A percentile compares a stretch with the other conserved stretches of the same genome.
Conservation (phyloP, 2,329 filamentous ascomycete genomes). For the Penicillium sp. region DNA sequence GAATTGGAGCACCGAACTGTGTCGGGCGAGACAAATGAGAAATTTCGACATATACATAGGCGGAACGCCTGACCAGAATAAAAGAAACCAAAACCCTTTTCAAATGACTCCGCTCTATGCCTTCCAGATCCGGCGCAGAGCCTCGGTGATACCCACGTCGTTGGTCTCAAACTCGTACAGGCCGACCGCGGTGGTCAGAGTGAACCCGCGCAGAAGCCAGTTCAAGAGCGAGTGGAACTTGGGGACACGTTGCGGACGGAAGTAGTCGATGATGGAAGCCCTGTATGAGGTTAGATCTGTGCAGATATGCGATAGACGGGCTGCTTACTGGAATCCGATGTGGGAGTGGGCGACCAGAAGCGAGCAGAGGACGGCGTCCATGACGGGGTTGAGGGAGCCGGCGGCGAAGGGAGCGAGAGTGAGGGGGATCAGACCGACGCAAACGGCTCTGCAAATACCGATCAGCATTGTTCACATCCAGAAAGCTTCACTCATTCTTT, state of each 20-base stretch:
- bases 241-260: conserved; percentile 68
- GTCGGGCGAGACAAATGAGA: conserved; percentile 23
- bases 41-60: conserved; percentile 33
- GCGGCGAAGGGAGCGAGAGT: conserved; percentile 87
- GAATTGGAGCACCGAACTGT: conserved; percentile 14
- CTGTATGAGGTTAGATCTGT: conserved; percentile 36
- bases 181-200: conserved; percentile 75
- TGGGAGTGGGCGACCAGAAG: conserved; percentile 87
- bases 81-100: conserved; percentile 26
- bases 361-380: conserved; percentile 80
- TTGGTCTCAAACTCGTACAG: conserved; percentile 99
- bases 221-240: conserved; percentile 61
- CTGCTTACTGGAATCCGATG: conserved; percentile 79
- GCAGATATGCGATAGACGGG: background rate
- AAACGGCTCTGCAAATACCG: conserved; percentile 57
- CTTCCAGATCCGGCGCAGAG: conserved; percentile 81
- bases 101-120: conserved; percentile 47
- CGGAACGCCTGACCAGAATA: conserved; percentile 31
- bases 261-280: conserved; percentile 81
- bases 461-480: conserved; percentile 4
- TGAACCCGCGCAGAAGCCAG: conserved; percentile 75
- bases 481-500: background rate
- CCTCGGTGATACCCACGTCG: conserved; percentile 89
- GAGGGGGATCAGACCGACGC: conserved; percentile 76
- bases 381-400: conserved; percentile 81